Conservation (phyloP, 2,329 filamentous ascomycete genomes). For the Pseudogymnoascus sp. region DNA sequence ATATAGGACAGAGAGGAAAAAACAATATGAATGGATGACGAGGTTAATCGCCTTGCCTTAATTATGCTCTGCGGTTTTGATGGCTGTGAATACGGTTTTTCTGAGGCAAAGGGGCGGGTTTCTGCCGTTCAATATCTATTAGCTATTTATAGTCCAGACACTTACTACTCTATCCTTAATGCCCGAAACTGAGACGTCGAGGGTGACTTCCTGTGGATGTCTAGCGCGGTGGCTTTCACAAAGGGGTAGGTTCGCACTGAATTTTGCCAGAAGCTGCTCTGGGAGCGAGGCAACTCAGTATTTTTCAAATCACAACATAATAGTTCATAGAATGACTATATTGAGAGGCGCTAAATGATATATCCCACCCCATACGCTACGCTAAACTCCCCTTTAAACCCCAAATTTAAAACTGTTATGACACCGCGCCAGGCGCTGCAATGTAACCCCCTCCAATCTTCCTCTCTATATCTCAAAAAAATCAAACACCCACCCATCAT, state of each 20-base stretch:
- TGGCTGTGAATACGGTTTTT: neutral
- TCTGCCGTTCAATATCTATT: neutral
- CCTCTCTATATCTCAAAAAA: neutral
- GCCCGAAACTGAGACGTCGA: neutral
- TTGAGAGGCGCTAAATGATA: neutral
- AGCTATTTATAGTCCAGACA: neutral
- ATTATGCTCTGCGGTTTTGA: neutral
- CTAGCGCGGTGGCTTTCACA: neutral
- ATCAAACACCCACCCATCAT: neutral
- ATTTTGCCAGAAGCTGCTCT: neutral
- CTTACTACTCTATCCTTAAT: neutral
- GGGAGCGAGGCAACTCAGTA: neutral
- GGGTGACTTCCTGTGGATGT: neutral
- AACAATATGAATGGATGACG: slow-evolving; percentile 5
- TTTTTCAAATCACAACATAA: no score
- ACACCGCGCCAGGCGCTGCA: neutral
- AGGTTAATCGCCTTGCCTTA: slow-evolving; percentile 3
- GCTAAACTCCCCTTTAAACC: neutral
- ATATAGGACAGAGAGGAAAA: neutral
- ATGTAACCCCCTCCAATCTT: neutral
- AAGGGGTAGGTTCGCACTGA: neutral
- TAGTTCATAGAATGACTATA: neutral
- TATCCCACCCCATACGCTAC: neutral
- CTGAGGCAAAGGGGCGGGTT: neutral
- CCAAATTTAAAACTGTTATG: neutral